A percentile compares a stretch with the other conserved stretches of the same genome.
Conservation (phyloP, 192 early-diverging fungal genomes). For the Rhizophagus clarus region DNA sequence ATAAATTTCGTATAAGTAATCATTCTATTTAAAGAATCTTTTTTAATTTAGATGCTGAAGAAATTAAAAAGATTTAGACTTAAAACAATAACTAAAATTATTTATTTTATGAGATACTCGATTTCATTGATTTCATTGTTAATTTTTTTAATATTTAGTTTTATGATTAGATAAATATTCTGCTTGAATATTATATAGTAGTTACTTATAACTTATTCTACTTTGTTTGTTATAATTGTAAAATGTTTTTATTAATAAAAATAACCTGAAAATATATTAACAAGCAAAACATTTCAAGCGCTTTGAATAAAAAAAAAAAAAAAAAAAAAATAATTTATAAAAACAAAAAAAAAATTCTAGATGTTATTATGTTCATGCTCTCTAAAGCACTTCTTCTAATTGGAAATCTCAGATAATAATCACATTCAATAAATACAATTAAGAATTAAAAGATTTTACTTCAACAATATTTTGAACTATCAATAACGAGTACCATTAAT, state of each 20-base stretch:
- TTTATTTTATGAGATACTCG: not conserved
- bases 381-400: not conserved
- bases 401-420: not conserved
- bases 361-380: not conserved
- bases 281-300: too few relatives aligned
- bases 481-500: not conserved
- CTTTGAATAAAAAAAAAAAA: too few relatives aligned
- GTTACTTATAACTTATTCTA: not conserved
- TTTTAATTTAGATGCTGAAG: slow-evolving; percentile 6
- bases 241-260: too few relatives aligned
- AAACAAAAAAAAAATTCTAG: too few relatives aligned
- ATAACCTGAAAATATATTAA: too few relatives aligned
- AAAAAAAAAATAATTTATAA: too few relatives aligned
- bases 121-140: not conserved
- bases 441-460: not conserved
- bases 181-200: not conserved
- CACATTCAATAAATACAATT: not conserved
- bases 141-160: not conserved
- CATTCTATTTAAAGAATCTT: not conserved
- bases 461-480: not conserved
- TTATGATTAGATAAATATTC: not conserved
- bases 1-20: not conserved
- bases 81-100: not conserved
- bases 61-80: not conserved
- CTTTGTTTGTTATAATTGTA: not conserved